phyloP scores from a whole-genome alignment of 257 asterid species.

The Prunella vulgaris region DNA sequence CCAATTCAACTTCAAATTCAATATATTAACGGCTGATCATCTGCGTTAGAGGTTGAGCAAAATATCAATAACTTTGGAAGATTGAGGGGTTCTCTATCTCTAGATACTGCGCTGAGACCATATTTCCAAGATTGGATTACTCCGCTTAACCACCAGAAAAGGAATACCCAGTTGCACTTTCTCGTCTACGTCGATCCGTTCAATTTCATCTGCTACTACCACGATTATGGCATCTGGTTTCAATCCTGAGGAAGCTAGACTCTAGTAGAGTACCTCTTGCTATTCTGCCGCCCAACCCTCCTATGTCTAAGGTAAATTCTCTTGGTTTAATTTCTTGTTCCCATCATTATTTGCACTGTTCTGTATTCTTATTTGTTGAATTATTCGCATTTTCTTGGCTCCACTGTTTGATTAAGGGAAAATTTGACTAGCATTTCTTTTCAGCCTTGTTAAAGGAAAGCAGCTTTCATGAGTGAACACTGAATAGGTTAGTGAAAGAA shows the following conservation, averaged over 20 bases:
- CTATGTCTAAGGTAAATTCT: constrained; percentile 47
- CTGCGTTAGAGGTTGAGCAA: too few species aligned
- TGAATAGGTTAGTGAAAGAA: neutral
- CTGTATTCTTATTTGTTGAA: neutral
- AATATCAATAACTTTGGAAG: too few species aligned
- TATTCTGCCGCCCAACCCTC: constrained; percentile 55
- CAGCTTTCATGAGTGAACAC: neutral
- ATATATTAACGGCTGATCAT: too few species aligned
- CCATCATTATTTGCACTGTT: neutral
- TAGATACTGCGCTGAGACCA: too few species aligned
- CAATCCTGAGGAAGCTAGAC: constrained; percentile 66
- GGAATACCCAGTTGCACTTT: constrained; percentile 1
- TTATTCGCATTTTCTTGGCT: neutral
- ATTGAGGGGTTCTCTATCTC: too few species aligned
- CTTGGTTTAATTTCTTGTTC: neutral
- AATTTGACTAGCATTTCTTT: constrained; percentile 3
- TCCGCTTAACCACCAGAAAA: neutral
- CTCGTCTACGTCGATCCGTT: constrained; percentile 18
- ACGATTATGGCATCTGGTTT: constrained; percentile 34
- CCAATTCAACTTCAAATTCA: too few species aligned
- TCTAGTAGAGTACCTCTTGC: constrained; percentile 74
- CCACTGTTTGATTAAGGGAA: constrained; percentile 1
- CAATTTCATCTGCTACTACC: constrained; percentile 26
- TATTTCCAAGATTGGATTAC: too few species aligned
- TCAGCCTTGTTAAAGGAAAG: neutral